These are phyloP conservation scores for Pseudocercospora pini-densiflorae DNA, from an alignment of 2,329 filamentous ascomycete species.

Conservation along the genomic window DNA sequence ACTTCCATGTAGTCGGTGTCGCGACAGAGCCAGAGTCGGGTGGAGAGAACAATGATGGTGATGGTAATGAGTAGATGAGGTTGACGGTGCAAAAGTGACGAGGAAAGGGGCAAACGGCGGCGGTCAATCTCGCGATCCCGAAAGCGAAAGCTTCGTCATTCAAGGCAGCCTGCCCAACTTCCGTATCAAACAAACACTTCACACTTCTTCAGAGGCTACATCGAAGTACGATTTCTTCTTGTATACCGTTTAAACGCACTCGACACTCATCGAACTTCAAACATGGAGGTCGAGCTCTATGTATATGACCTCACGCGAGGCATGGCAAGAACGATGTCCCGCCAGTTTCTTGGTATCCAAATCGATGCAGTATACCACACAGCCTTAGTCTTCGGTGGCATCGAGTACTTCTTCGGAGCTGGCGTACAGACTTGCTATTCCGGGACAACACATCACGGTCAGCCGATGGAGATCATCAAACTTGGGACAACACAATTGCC, in stretches of 20 bases:
- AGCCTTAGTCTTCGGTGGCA: conserved; percentile 79
- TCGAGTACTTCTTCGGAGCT: conserved; percentile 89
- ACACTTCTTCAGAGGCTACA: no score
- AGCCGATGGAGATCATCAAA: conserved; percentile 74
- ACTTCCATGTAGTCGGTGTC: conserved; percentile 4
- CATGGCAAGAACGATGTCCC: conserved; percentile 55
- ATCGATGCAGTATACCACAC: conserved; percentile 97
- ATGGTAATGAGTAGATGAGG: background rate
- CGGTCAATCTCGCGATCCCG: background rate
- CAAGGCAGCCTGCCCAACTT: background rate
- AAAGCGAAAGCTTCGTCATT: conserved; percentile 1
- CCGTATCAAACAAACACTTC: background rate
- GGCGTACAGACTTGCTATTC: conserved; percentile 82
- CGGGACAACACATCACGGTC: conserved; percentile 83
- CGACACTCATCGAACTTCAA: no score
- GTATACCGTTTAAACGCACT: no score
- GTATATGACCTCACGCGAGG: conserved; percentile 57
- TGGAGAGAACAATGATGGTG: background rate
- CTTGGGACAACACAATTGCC: conserved; percentile 81
- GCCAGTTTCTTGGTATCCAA: conserved; percentile 65
- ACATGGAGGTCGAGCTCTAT: conserved; percentile 57
- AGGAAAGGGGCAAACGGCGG: background rate
- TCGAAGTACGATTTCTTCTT: no score
- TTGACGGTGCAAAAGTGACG: background rate
- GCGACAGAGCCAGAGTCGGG: background rate